Evolutionary conservation across 331 rosid species (phyloP).

Genomic region (Rosa hybrid): DNA sequence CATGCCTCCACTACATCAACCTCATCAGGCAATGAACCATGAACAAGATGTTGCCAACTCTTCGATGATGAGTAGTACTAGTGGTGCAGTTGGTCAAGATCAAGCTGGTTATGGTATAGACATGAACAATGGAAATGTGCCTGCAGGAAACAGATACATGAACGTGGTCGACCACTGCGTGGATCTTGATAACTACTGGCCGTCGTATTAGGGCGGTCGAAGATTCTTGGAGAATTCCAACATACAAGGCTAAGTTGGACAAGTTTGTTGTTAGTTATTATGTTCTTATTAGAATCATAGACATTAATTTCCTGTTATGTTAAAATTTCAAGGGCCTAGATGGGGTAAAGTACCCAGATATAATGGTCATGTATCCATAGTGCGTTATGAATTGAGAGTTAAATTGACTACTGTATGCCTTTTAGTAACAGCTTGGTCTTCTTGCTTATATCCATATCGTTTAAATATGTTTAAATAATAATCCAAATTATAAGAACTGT

Average conservation of each 20-base stretch:
- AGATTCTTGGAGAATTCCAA: background rate
- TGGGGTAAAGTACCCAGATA: background rate
- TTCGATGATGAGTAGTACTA: conserved; percentile 40
- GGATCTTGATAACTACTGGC: conserved; percentile 93
- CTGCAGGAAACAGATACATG: conserved; percentile 50
- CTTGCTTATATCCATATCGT: background rate
- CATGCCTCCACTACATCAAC: conserved; percentile 28
- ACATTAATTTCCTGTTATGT: background rate
- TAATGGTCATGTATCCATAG: background rate
- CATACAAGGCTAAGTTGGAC: background rate
- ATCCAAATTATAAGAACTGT: too few species aligned
- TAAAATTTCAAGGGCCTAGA: background rate
- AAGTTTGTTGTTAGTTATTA: background rate
- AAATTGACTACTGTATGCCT: background rate
- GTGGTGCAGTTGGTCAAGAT: conserved; percentile 39
- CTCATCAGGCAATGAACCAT: conserved; percentile 26
- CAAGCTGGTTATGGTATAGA: conserved; percentile 47
- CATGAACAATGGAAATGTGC: conserved; percentile 39
- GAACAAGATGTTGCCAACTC: conserved; percentile 47
- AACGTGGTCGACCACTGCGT: conserved; percentile 72
- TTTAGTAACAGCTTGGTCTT: background rate
- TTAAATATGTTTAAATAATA: background rate
- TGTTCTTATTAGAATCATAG: background rate
- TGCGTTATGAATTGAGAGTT: background rate
- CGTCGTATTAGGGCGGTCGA: conserved; percentile 45